phyloP scores from a whole-genome alignment of 169 alveolate genomes.

The Theileria parva region DNA sequence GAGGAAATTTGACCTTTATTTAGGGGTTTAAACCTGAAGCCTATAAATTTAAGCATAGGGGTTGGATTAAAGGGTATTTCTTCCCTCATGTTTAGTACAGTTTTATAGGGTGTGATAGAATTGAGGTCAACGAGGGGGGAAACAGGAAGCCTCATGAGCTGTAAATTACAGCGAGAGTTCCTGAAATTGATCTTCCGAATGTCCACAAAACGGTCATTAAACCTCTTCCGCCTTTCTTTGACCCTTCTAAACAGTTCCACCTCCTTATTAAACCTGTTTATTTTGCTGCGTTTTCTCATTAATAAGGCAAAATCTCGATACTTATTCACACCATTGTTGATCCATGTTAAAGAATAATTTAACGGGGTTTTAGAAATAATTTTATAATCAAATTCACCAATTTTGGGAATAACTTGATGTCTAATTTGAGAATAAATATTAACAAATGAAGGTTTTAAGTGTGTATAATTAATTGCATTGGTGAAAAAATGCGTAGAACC shows the following conservation, averaged over 20 bases:
- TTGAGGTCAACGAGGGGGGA: conserved; percentile 70
- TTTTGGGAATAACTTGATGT: not conserved
- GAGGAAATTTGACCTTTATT: not conserved
- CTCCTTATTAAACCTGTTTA: conserved; percentile 54
- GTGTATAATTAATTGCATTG: not conserved
- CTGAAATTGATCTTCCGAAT: conserved; percentile 68
- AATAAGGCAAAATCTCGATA: not conserved
- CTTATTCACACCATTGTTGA: not conserved
- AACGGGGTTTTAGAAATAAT: not conserved
- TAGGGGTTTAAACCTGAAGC: conserved; percentile 53
- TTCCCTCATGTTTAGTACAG: conserved; percentile 58
- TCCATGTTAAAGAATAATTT: not conserved
- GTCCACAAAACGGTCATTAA: conserved; percentile 70
- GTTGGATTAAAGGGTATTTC: conserved; percentile 64
- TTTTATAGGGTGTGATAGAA: conserved; percentile 73
- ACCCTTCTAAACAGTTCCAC: conserved; percentile 44
- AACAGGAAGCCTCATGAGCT: conserved; percentile 72
- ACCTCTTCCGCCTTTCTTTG: conserved; percentile 32
- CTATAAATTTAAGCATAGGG: conserved; percentile 48
- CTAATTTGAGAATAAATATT: not conserved
- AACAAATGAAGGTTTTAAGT: not conserved
- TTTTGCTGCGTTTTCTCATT: conserved; percentile 30
- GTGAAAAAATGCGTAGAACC: conserved; percentile 5
- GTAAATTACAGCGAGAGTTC: conserved; percentile 71
- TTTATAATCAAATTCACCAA: not conserved